phyloP scores from a whole-genome alignment of 2,329 filamentous ascomycete species.

The Pseudopyrenochaeta lycopersici region DNA sequence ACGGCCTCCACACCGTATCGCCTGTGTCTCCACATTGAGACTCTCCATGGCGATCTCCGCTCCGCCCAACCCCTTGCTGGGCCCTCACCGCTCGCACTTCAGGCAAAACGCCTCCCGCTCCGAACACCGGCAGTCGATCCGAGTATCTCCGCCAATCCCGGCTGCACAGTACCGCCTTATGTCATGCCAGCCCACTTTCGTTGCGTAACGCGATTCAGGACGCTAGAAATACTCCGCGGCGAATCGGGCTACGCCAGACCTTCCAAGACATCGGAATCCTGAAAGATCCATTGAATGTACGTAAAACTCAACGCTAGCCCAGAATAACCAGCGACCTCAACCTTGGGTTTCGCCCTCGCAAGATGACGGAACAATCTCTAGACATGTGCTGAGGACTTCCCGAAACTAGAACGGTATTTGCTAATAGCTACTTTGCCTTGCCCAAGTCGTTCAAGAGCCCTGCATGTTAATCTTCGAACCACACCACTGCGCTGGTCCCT shows the following conservation, averaged over 20 bases:
- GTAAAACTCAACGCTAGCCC: constrained; percentile 29
- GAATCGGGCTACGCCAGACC: constrained; percentile 18
- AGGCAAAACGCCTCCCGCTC: constrained; percentile 33
- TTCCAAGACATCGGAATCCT: constrained; percentile 16
- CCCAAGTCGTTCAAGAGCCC: background rate
- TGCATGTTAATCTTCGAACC: background rate
- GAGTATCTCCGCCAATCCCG: constrained; percentile 30
- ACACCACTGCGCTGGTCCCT: background rate
- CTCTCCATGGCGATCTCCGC: constrained; percentile 30
- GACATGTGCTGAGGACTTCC: background rate
- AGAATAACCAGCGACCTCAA: constrained; percentile 21
- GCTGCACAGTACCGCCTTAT: constrained; percentile 16
- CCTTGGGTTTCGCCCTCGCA: constrained; percentile 24
- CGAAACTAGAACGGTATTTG: constrained; percentile 1
- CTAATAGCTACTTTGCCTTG: background rate
- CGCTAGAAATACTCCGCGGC: constrained; percentile 14
- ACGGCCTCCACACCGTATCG: constrained; percentile 24
- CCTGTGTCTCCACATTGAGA: constrained; percentile 17
- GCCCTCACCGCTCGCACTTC: constrained; percentile 32
- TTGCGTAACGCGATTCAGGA: constrained; percentile 18
- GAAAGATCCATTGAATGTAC: constrained; percentile 29
- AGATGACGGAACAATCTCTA: constrained; percentile 9
- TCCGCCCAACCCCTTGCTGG: constrained; percentile 25
- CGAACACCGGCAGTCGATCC: constrained; percentile 22
- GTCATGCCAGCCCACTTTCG: constrained; percentile 23